These are phyloP conservation scores for Geosiphon pyriformis DNA, from an alignment of 192 early-diverging fungal species.

Conservation along the genomic window DNA sequence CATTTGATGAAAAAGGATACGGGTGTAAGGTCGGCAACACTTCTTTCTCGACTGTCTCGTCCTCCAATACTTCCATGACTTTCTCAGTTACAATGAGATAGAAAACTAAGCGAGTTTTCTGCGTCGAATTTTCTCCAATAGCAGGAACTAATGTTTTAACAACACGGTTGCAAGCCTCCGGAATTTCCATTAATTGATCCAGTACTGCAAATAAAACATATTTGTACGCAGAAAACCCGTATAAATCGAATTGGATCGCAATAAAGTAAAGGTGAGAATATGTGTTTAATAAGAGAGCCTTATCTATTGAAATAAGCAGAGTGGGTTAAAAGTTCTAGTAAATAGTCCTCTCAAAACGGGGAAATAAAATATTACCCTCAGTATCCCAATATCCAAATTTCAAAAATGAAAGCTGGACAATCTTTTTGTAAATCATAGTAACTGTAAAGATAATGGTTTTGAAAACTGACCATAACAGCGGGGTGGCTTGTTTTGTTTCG, in stretches of 20 bases:
- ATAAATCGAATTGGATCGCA: conserved; percentile 37
- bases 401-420: conserved; percentile 30
- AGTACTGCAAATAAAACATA: conserved; percentile 40
- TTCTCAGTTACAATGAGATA: conserved; percentile 47
- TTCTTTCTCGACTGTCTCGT: conserved; percentile 37
- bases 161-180: not conserved
- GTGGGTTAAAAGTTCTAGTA: not conserved
- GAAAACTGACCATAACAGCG: conserved; percentile 40
- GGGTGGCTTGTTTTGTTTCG: conserved; percentile 23
- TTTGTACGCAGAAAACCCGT: conserved; percentile 46
- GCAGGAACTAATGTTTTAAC: not conserved
- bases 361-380: no score
- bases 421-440: conserved; percentile 42
- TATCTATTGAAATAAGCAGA: not conserved
- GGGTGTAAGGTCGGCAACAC: conserved; percentile 44
- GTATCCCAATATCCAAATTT: conserved; percentile 20
- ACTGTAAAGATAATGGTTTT: conserved; percentile 45
- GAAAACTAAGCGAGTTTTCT: conserved; percentile 39
- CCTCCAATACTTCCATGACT: conserved; percentile 39
- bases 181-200: conserved; percentile 31
- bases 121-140: conserved; percentile 12
- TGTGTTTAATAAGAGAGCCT: conserved; percentile 3
- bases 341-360: not conserved
- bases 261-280: conserved; percentile 49
- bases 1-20: conserved; percentile 1